phyloP scores from a whole-genome alignment of 805 yeast genomes.

The Myxozyma sirexii region DNA sequence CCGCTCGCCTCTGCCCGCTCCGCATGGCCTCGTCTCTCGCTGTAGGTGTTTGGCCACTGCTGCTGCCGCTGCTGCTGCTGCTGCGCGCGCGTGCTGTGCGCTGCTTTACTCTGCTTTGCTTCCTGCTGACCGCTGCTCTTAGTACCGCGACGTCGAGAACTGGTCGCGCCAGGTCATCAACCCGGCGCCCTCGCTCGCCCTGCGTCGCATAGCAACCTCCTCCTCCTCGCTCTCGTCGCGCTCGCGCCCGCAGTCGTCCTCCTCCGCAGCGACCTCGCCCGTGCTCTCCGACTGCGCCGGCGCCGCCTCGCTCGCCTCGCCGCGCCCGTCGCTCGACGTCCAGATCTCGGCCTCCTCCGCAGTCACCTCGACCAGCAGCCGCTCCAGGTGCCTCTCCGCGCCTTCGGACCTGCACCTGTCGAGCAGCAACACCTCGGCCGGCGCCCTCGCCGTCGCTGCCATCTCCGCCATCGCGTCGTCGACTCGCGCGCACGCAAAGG shows the following conservation, averaged over 20 bases:
- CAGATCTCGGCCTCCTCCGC: neutral
- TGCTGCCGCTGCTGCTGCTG: neutral
- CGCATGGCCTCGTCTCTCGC: neutral
- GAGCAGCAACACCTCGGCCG: neutral
- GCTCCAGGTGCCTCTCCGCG: no score
- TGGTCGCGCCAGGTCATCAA: slow-evolving; percentile 30
- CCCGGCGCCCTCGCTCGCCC: slow-evolving; percentile 14
- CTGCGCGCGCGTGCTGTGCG: slow-evolving; percentile 14
- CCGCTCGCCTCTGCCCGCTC: no score
- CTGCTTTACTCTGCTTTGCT: neutral
- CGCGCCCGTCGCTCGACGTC: slow-evolving; percentile 4
- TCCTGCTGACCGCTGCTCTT: neutral
- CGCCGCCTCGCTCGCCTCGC: neutral
- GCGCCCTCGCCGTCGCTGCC: slow-evolving; percentile 1
- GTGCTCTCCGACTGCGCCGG: neutral
- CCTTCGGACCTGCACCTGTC: neutral
- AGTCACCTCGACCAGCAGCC: no score
- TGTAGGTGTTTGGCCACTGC: no score
- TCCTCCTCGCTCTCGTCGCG: slow-evolving; percentile 7
- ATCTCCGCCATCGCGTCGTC: slow-evolving; percentile 5
- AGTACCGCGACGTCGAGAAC: slow-evolving; percentile 30
- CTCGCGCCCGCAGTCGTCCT: neutral
- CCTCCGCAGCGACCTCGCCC: neutral
- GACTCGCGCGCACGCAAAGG: neutral
- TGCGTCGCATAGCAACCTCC: slow-evolving; percentile 6